Percentiles rank a stretch among this genome's conserved stretches.
Evolutionary conservation across 1,284 basidiomycete genomes (phyloP).

Genomic region (Paramarasmius palmivorus): DNA sequence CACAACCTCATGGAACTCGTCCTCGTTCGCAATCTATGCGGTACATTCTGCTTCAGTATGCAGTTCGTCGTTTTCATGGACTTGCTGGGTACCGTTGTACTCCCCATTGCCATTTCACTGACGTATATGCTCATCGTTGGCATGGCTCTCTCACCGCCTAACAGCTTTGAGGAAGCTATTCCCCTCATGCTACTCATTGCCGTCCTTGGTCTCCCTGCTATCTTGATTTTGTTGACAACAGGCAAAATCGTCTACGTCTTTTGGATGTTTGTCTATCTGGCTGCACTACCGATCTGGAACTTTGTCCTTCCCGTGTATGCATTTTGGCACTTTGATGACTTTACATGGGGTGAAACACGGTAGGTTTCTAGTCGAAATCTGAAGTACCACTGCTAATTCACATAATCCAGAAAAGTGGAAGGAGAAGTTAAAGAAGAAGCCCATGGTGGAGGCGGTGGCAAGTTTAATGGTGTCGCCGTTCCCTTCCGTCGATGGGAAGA

Average conservation of each 20-base stretch:
- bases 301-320: slow-evolving; percentile 92
- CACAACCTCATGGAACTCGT: slow-evolving; percentile 99
- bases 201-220: slow-evolving; percentile 90
- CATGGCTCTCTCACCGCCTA: slow-evolving; percentile 82
- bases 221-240: slow-evolving; percentile 93
- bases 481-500: slow-evolving; percentile 98
- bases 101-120: slow-evolving; percentile 92
- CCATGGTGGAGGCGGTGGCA: slow-evolving; percentile 71
- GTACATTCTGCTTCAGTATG: slow-evolving; percentile 97
- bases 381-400: slow-evolving; percentile 16
- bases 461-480: slow-evolving; percentile 61
- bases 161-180: slow-evolving; percentile 89
- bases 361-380: slow-evolving; percentile 34
- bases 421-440: slow-evolving; percentile 80
- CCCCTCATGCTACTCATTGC: slow-evolving; percentile 88
- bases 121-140: slow-evolving; percentile 89
- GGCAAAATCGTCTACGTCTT: slow-evolving; percentile 93
- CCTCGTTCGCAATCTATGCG: slow-evolving; percentile 93
- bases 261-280: slow-evolving; percentile 97
- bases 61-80: slow-evolving; percentile 99
- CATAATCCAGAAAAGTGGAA: slow-evolving; percentile 79
- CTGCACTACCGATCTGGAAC: slow-evolving; percentile 95
- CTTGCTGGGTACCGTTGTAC: slow-evolving; percentile 91
- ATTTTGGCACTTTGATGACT: slow-evolving; percentile 99
- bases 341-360: slow-evolving; percentile 98